Percentiles rank a stretch among this genome's conserved stretches.
Conservation (phyloP, 306 rosid genomes). For the Quercus suber region DNA sequence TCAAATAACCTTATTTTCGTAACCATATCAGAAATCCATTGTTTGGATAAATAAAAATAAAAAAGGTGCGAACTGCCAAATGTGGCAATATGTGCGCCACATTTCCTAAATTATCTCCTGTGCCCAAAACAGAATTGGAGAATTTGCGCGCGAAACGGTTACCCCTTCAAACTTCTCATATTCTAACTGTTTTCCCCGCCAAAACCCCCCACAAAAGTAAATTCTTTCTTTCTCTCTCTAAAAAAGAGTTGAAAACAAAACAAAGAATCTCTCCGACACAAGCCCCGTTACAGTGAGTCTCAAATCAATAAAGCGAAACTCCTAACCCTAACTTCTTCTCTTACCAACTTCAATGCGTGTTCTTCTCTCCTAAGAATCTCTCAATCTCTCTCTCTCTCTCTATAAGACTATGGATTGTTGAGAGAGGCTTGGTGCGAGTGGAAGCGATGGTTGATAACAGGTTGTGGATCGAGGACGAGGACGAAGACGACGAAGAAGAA, state of each 20-base stretch:
- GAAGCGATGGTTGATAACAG: slow-evolving; percentile 25
- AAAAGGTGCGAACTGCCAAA: too few relatives aligned
- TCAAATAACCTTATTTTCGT: too few relatives aligned
- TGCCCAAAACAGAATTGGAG: neutral
- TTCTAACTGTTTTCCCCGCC: neutral
- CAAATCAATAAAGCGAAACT: slow-evolving; percentile 11
- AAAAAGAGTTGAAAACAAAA: too few relatives aligned
- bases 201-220: neutral
- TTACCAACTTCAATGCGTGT: slow-evolving; percentile 49
- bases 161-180: neutral
- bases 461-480: neutral
- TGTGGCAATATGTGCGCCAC: too few relatives aligned
- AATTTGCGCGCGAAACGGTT: slow-evolving; percentile 30
- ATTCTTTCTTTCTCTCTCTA: neutral
- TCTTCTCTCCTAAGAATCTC: slow-evolving; percentile 34
- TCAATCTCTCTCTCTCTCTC: neutral
- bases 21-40: too few relatives aligned
- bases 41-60: too few relatives aligned
- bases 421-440: neutral
- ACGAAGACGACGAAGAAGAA: too few relatives aligned
- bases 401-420: slow-evolving; percentile 4
- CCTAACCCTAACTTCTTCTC: slow-evolving; percentile 4
- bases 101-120: neutral
- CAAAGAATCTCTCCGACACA: slow-evolving; percentile 62
- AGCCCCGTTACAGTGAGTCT: slow-evolving; percentile 23